Evolutionary conservation across 805 yeast genomes (phyloP), one percentile per base, ranked within the genome.

Genomic region (Wickerhamomyces xylosicus): DNA sequence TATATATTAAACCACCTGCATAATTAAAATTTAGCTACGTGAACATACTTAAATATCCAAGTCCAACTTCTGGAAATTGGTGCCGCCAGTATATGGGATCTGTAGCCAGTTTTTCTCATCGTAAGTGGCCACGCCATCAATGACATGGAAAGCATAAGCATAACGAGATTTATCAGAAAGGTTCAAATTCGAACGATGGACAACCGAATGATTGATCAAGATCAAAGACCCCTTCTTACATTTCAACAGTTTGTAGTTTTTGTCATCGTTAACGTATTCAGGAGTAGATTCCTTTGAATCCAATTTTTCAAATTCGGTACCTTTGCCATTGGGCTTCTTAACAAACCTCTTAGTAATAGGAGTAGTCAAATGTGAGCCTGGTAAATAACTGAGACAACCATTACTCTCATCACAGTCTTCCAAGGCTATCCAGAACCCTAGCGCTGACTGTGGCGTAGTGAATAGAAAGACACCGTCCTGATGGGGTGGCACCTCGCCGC

Each of bases 371-470:
- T 84, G 92, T 3, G 85, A 72, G 0, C 89, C 90, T 0, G 89
- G 86, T 14, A 72, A 64, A 49, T 69, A 81, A 41, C 76, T 70
- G 16, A 83, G 61, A 42, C 90, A 81, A 0, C 94, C 92, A 56
- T 83, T 83, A 5, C 58, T 61, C 2, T 54, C 41, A 1, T 79
- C 76, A 54, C 92, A 83, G 48, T 80, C 83, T 48, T 84, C 86
- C 45, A 83, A 58, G 0, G 92, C 89, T 52, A 77, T 74, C 94
- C 94, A 83, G 53, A 79, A 84, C 2, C 94, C 94, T 31, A 82
- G 56, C 1, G 87, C 85, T 2, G 74, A 61, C 37, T 71, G 77
- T 3, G 94, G 94, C 15, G 74, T 63, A 0, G 92, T 83, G 56
- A 66, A 83, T 19, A 84, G 62, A 47, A 84, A 84, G 3, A 76